phyloP scores from a whole-genome alignment of 2,329 filamentous ascomycete genomes.

The Tolypocladium tropicale region DNA sequence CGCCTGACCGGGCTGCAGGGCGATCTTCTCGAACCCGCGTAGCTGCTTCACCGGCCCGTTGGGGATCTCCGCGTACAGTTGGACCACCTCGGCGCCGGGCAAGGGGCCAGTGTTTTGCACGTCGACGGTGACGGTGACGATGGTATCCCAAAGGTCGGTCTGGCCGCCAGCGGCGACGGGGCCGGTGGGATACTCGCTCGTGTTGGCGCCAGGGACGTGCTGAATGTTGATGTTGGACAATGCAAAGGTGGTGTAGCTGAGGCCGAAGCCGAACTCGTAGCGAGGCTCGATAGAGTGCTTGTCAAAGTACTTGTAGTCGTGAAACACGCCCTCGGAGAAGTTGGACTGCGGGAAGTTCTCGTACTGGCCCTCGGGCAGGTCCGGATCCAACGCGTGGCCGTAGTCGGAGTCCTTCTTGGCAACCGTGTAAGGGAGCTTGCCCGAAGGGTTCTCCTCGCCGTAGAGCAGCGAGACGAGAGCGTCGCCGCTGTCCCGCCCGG shows the following conservation, averaged over 20 bases:
- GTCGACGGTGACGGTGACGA: conserved; percentile 26
- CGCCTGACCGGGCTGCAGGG: conserved; percentile 33
- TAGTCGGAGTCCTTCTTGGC: conserved; percentile 48
- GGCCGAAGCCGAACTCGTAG: conserved; percentile 46
- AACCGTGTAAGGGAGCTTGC: conserved; percentile 52
- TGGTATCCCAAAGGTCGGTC: conserved; percentile 34
- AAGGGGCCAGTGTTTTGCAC: conserved; percentile 31
- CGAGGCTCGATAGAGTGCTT: conserved; percentile 34
- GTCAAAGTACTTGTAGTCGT: conserved; percentile 48
- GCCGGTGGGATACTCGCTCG: conserved; percentile 26
- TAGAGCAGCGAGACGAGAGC: conserved; percentile 47
- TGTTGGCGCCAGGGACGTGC: conserved; percentile 10
- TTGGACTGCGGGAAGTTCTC: conserved; percentile 39
- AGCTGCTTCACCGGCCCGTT: conserved; percentile 44
- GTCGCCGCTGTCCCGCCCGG: conserved; percentile 51
- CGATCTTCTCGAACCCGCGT: conserved; percentile 55
- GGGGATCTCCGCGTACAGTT: conserved; percentile 38
- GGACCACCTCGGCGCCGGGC: conserved; percentile 35
- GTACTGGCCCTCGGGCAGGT: conserved; percentile 38
- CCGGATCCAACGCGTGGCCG: conserved; percentile 28
- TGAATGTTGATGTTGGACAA: conserved; percentile 32
- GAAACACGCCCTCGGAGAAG: conserved; percentile 39
- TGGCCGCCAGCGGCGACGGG: conserved; percentile 32
- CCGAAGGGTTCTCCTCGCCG: conserved; percentile 45
- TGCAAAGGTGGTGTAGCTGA: conserved; percentile 44